Evolutionary conservation across 2,329 filamentous ascomycete species (phyloP).

Genomic region (Neofusicoccum sp.): DNA sequence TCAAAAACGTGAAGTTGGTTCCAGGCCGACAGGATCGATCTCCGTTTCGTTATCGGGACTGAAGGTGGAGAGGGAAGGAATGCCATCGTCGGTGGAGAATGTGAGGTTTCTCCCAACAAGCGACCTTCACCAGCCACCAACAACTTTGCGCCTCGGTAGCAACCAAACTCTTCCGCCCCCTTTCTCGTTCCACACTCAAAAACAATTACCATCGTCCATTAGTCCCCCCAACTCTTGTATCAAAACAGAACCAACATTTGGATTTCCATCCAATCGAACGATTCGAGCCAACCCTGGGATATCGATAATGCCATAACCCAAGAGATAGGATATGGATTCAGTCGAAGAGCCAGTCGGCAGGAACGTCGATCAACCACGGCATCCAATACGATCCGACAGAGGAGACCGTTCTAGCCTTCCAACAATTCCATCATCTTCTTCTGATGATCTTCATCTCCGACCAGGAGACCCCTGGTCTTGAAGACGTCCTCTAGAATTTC

Average conservation of each 20-base stretch:
- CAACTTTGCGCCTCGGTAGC: background rate
- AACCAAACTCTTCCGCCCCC: background rate
- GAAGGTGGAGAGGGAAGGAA: background rate
- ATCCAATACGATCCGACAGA: no score
- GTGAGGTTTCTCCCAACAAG: background rate
- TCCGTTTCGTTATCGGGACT: no score
- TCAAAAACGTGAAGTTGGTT: no score
- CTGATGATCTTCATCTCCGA: constrained; percentile 49
- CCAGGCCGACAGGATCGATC: no score
- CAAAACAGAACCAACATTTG: background rate
- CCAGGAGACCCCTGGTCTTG: constrained; percentile 62
- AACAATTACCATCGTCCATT: background rate
- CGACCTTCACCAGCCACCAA: background rate
- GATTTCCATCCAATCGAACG: background rate
- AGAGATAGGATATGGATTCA: background rate
- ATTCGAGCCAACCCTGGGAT: background rate
- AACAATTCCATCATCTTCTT: background rate
- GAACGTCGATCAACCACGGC: background rate
- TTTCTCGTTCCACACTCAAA: background rate
- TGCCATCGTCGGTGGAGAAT: background rate
- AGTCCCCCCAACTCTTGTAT: background rate
- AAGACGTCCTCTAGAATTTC: constrained; percentile 72
- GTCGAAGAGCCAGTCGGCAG: background rate
- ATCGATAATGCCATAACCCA: background rate
- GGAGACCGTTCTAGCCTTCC: background rate